Base-by-base conservation (phyloP, 1,139 yeast species). In the Debaryomycetaceae sp. region DNA sequence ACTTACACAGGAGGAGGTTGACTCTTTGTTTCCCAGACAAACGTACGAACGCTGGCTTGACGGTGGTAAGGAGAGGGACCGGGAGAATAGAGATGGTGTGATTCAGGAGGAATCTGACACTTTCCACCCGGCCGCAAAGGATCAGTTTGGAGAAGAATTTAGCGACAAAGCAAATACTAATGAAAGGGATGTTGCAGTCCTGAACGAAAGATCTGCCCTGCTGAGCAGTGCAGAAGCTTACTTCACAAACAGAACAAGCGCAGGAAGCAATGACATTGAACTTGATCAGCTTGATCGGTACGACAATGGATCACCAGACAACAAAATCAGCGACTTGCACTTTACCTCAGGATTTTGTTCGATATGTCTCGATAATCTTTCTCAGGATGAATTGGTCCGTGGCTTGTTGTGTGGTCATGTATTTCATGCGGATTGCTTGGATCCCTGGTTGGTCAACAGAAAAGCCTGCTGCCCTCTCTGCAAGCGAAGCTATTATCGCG, bases 391-490 rank as follows among this genome's bases (percentile, higher is more conserved):
- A 42, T 58, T 64, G 1, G 90, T 87, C 0, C 76, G 95, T 44
- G 88, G 89, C 0, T 70, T 87, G 41, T 68, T 86, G 8, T 88
- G 96, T 65, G 93, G 93, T 3, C 96, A 88, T 63, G 89, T 85
- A 2, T 88, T 83, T 74, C 96, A 88, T 59, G 74, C 84, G 8
- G 83, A 76, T 24, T 88, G 96, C 63, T 72, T 88, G 42, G 95
- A 86, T 54, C 93, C 93, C 1, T 87, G 96, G 96, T 68, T 88
- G 41, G 83, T 82, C 4, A 78, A 78, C 48, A 71, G 93, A 51
- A 75, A 87, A 45, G 93, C 93, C 1, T 84, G 89, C 57, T 88
- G 96, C 59, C 96, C 96, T 6, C 80, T 84, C 72, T 88, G 96
- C 64, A 86, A 87, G 58, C 69, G 88, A 36, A 95, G 87, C 57